Base-by-base conservation (phyloP, 2,329 filamentous ascomycete species). In the Pseudodiploospora longispora region DNA sequence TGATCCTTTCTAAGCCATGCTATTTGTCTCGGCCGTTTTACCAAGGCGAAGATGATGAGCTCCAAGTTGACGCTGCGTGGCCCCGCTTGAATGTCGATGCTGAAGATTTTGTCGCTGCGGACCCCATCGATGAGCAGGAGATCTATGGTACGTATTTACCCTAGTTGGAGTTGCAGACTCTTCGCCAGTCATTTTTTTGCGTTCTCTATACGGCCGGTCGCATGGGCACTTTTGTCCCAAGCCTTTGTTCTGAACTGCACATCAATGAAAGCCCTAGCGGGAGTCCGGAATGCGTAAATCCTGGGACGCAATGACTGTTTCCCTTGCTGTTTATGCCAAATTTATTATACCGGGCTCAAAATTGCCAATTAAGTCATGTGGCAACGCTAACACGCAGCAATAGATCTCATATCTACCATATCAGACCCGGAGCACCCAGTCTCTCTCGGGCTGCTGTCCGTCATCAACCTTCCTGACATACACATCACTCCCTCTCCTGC, bases 341-440 rank as follows among this genome's bases (percentile, higher is more conserved):
- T 19, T 27, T 38, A 12, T 38, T 38, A 38, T 27, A 12, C 27
- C 36, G 19, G 27, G 7, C 36, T 37, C 35, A 6, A 28, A 28
- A 36, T 35, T 12, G 12, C 28, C 34, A 5, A 6, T 7, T 27
- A 6, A 36, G 12, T 5, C n/a, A 27, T 9, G 6, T 7, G 3
- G 8, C 30, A n/a, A 27, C 10, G 42, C 53, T 61, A 45, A 59
- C 36, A 36, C 39, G 27, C 9, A 10, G 34, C 30, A 51, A 52
- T 51, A 93, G 91, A 98, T 69, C 76, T 98, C 49, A 93, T 98
- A 56, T 87, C 89, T 51, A 85, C 86, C 55, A 96, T 98, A 58
- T 91, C 87, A 27, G 93, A 98, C 64, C 93, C 93, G 2, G 93
- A 98, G 68, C 93, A 98, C 61, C 93, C 93, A 33, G 80, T 96